Percentiles rank a stretch among this genome's conserved stretches.
phyloP scores from a whole-genome alignment of 2,329 filamentous ascomycete species.

The Boeremia lycopersici region DNA sequence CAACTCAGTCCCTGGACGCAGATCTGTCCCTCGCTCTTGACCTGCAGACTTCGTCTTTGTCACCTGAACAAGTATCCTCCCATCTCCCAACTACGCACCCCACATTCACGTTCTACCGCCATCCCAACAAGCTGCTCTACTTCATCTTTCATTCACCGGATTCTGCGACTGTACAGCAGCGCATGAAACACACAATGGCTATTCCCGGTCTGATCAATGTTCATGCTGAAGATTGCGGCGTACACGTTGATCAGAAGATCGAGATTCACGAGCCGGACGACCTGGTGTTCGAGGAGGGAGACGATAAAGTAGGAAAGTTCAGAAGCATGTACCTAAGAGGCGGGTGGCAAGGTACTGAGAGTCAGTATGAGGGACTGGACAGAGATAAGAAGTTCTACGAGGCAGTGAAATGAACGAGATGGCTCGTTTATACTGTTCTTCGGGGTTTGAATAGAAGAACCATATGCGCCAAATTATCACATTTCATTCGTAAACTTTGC shows the following conservation, averaged over 20 bases:
- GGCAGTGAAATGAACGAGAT: neutral
- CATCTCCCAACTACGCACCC: constrained; percentile 23
- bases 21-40: constrained; percentile 22
- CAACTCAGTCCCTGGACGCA: constrained; percentile 23
- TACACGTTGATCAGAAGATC: constrained; percentile 33
- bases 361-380: constrained; percentile 25
- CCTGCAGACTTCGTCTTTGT: constrained; percentile 4
- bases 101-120: constrained; percentile 38
- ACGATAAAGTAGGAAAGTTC: constrained; percentile 26
- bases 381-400: constrained; percentile 19
- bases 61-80: constrained; percentile 7
- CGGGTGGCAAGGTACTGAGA: constrained; percentile 29
- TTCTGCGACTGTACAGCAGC: constrained; percentile 28
- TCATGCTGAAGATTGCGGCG: constrained; percentile 29
- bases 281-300: constrained; percentile 22
- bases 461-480: too few species aligned
- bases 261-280: constrained; percentile 37
- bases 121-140: constrained; percentile 23
- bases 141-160: constrained; percentile 39
- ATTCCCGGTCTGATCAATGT: constrained; percentile 36
- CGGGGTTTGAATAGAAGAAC: too few species aligned
- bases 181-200: constrained; percentile 40
- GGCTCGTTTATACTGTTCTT: too few species aligned
- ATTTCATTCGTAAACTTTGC: too few species aligned
- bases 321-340: constrained; percentile 30